Evolutionary conservation across 768 basidiomycete genomes (phyloP).

Genomic region (Hericium alpestre): DNA sequence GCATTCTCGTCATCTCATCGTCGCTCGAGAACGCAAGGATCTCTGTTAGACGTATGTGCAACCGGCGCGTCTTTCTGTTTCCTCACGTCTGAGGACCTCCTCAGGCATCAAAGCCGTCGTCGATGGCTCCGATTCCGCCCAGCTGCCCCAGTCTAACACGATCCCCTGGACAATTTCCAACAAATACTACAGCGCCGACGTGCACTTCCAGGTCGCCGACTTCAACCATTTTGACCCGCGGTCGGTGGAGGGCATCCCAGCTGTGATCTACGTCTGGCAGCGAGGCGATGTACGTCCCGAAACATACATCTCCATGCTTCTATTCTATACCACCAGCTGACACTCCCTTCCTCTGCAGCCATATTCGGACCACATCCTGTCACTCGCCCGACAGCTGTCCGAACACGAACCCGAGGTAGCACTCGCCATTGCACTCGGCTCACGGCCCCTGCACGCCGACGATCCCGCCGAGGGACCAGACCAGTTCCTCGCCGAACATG

Average conservation of each 20-base stretch:
- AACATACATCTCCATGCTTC: neutral
- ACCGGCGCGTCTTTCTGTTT: neutral
- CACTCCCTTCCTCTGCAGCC: conserved; percentile 26
- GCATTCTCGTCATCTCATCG: conserved; percentile 18
- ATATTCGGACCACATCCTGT: conserved; percentile 45
- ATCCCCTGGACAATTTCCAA: conserved; percentile 72
- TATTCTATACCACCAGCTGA: conserved; percentile 1
- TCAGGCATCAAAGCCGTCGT: conserved; percentile 19
- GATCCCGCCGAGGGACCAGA: conserved; percentile 39
- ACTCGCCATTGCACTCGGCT: conserved; percentile 51
- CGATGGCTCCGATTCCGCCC: conserved; percentile 3
- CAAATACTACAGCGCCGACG: conserved; percentile 72
- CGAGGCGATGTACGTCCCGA: conserved; percentile 46
- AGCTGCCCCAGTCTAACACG: conserved; percentile 1
- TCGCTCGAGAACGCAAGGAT: conserved; percentile 14
- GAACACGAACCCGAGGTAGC: conserved; percentile 59
- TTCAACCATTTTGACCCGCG: conserved; percentile 33
- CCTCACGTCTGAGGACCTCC: conserved; percentile 1
- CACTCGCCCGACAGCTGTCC: conserved; percentile 36
- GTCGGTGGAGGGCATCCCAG: conserved; percentile 43
- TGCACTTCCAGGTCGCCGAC: conserved; percentile 52
- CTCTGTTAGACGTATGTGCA: conserved; percentile 19
- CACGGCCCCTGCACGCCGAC: conserved; percentile 15
- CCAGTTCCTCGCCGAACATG: conserved; percentile 52
- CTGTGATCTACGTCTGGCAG: conserved; percentile 64